These are phyloP conservation scores for Articulospora tetracladia DNA, from an alignment of 495 filamentous ascomycete species.

Conservation along the genomic window DNA sequence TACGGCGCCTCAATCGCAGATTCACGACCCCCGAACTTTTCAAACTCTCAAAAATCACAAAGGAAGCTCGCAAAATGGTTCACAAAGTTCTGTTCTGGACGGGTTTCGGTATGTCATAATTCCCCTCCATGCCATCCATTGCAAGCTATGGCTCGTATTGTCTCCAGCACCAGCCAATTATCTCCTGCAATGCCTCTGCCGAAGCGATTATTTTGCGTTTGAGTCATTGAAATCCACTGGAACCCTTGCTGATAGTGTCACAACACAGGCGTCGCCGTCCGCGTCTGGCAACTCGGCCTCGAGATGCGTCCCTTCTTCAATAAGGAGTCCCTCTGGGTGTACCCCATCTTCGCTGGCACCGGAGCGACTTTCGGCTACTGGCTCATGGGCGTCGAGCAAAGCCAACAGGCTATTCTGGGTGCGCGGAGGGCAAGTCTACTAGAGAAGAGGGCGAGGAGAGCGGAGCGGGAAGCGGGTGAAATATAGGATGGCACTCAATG, in stretches of 20 bases:
- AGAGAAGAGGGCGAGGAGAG: conserved; percentile 81
- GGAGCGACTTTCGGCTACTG: conserved; percentile 96
- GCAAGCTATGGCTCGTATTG: too few species aligned
- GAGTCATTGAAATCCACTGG: conserved; percentile 3
- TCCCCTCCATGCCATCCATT: conserved; percentile 1
- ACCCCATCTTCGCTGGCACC: conserved; percentile 79
- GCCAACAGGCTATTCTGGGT: conserved; percentile 69
- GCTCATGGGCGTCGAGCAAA: conserved; percentile 78
- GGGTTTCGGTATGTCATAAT: conserved; percentile 79
- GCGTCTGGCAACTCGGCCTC: conserved; percentile 93
- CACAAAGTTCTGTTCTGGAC: conserved; percentile 90
- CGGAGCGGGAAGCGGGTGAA: conserved; percentile 40
- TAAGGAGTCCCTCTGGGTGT: conserved; percentile 76
- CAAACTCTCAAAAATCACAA: neutral
- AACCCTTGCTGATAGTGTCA: conserved; percentile 8
- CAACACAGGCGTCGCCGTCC: conserved; percentile 73
- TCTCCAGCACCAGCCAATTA: too few species aligned
- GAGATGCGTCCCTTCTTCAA: conserved; percentile 95
- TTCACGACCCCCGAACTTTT: neutral
- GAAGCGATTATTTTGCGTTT: too few species aligned
- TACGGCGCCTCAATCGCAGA: neutral
- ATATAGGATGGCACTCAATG: neutral
- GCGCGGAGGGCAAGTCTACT: conserved; percentile 73
- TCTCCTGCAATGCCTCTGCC: too few species aligned
- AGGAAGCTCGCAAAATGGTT: conserved; percentile 39